Conservation (phyloP, 2,329 filamentous ascomycete genomes). For the Diaporthe citrichinensis region DNA sequence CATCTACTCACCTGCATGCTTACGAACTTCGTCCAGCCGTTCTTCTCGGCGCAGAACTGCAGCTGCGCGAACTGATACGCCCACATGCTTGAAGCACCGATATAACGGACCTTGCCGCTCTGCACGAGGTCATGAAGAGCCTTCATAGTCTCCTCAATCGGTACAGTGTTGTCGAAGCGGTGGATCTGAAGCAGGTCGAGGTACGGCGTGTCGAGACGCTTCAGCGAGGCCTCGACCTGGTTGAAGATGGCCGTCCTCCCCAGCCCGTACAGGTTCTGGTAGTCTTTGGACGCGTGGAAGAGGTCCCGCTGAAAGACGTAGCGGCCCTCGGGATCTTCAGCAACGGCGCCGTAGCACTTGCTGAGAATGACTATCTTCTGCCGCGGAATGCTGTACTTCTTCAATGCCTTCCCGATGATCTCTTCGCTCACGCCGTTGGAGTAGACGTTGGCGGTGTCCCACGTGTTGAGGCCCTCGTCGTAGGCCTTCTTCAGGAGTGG, state of each 20-base stretch:
- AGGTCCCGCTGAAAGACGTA: constrained; percentile 45
- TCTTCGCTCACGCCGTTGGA: constrained; percentile 75
- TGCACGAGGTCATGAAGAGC: constrained; percentile 72
- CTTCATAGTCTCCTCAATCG: constrained; percentile 73
- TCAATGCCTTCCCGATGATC: constrained; percentile 77
- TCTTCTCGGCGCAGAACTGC: constrained; percentile 69
- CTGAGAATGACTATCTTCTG: constrained; percentile 75
- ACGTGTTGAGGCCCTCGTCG: constrained; percentile 51
- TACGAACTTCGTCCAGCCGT: constrained; percentile 73
- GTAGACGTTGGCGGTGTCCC: constrained; percentile 70
- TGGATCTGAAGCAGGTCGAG: constrained; percentile 73
- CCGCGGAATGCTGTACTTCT: constrained; percentile 75
- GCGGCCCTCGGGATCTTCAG: constrained; percentile 53
- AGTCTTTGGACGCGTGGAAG: constrained; percentile 54
- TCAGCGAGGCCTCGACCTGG: constrained; percentile 55
- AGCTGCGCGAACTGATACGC: constrained; percentile 67
- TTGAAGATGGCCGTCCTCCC: constrained; percentile 57
- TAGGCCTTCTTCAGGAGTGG: constrained; percentile 50
- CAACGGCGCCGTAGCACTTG: constrained; percentile 61
- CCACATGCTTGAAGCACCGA: constrained; percentile 67
- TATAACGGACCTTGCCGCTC: constrained; percentile 70
- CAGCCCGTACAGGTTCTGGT: constrained; percentile 53
- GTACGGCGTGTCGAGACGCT: constrained; percentile 52
- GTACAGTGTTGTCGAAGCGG: constrained; percentile 67
- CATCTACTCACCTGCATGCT: constrained; percentile 64